These are phyloP conservation scores for Diaporthe australafricana DNA, from an alignment of 2,329 filamentous ascomycete genomes.

Conservation along the genomic window DNA sequence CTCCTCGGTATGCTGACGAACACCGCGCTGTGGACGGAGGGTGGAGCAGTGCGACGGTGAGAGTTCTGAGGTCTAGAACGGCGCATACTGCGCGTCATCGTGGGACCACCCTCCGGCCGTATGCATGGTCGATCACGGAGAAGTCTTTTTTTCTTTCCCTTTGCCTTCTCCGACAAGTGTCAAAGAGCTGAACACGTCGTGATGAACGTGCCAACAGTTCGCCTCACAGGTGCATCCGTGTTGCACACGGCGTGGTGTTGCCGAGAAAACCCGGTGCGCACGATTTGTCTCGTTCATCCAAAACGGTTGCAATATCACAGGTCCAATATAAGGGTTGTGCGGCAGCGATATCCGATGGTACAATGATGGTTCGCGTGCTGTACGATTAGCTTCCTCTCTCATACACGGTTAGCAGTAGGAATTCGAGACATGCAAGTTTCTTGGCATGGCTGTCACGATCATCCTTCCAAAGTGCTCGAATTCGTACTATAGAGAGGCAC, in stretches of 20 bases:
- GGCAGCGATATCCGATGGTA: conserved; percentile 7
- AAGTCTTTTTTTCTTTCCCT: background rate
- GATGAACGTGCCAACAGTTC: conserved; percentile 9
- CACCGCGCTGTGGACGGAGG: background rate
- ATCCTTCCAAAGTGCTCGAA: conserved; percentile 1
- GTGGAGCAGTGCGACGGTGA: conserved; percentile 10
- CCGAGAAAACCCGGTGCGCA: background rate
- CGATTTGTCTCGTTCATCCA: conserved; percentile 7
- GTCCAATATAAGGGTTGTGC: background rate
- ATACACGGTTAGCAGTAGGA: background rate
- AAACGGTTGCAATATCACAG: conserved; percentile 18
- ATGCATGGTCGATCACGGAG: conserved; percentile 18
- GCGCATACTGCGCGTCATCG: conserved; percentile 17
- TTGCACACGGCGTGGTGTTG: background rate
- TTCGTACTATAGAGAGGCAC: background rate
- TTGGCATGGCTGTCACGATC: conserved; percentile 11
- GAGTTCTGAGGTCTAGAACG: conserved; percentile 1
- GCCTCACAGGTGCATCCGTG: background rate
- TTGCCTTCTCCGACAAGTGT: background rate
- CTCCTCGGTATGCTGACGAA: background rate
- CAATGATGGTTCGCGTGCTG: conserved; percentile 10
- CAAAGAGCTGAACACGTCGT: conserved; percentile 4
- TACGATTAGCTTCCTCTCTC: conserved; percentile 1
- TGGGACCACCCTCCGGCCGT: background rate
- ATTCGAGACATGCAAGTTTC: conserved; percentile 3